A percentile compares a stretch with the other conserved stretches of the same genome.
These are phyloP conservation scores for Drechslerella stenobrocha DNA, from an alignment of 2,329 filamentous ascomycete genomes.

Conservation along the genomic window DNA sequence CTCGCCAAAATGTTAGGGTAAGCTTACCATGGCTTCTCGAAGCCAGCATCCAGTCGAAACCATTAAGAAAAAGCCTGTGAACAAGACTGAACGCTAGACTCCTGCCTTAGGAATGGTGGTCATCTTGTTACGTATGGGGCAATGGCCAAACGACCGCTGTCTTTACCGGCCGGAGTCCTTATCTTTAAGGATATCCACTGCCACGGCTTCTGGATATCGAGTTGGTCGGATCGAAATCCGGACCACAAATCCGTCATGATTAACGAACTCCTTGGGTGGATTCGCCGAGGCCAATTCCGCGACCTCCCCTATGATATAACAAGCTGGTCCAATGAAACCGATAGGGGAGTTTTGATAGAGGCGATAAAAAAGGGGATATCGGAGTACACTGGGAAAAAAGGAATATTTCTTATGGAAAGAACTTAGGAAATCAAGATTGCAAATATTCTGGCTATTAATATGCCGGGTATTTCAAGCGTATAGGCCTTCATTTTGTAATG, in stretches of 20 bases:
- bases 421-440: too few species aligned
- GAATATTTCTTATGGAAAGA: constrained; percentile 78
- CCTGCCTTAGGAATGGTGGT: constrained; percentile 61
- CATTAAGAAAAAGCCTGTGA: not conserved
- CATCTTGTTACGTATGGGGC: constrained; percentile 92
- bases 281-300: constrained; percentile 69
- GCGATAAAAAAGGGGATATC: constrained; percentile 81
- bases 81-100: constrained; percentile 1
- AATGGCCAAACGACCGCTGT: constrained; percentile 86
- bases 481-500: too few species aligned
- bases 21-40: too few species aligned
- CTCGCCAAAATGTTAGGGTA: constrained; percentile 70
- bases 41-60: too few species aligned
- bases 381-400: constrained; percentile 85
- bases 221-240: constrained; percentile 77
- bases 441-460: too few species aligned
- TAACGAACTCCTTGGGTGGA: constrained; percentile 78
- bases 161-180: constrained; percentile 76
- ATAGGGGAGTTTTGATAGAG: constrained; percentile 67
- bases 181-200: constrained; percentile 94
- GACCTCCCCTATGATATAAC: constrained; percentile 82
- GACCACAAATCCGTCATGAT: constrained; percentile 76
- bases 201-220: constrained; percentile 91
- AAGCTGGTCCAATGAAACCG: constrained; percentile 79
- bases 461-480: too few species aligned